A percentile compares a stretch with the other conserved stretches of the same genome.
phyloP scores from a whole-genome alignment of 768 basidiomycete genomes.

The Mycena vitilis region DNA sequence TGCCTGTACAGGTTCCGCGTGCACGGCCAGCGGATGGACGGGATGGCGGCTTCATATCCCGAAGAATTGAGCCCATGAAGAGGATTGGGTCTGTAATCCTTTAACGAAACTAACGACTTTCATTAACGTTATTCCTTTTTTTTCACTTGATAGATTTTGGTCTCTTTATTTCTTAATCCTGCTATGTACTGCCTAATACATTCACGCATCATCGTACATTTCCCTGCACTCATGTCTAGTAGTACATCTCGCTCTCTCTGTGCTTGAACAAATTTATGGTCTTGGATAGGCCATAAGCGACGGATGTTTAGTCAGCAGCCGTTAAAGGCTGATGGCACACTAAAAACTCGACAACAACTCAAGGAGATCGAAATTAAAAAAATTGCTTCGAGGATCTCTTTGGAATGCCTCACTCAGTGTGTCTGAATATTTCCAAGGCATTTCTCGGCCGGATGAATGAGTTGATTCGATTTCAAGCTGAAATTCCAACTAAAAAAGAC shows the following conservation, averaged over 20 bases:
- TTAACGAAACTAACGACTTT: conserved; percentile 25
- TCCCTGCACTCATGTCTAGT: conserved; percentile 12
- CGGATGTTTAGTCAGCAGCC: too few species aligned
- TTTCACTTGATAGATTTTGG: conserved; percentile 23
- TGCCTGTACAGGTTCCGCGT: conserved; percentile 91
- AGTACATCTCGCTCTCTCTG: conserved; percentile 24
- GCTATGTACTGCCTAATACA: conserved; percentile 35
- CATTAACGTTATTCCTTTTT: conserved; percentile 37
- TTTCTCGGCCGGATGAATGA: too few species aligned
- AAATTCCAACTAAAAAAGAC: too few species aligned
- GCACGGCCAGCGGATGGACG: conserved; percentile 66
- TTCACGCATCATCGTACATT: conserved; percentile 23
- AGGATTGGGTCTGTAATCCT: conserved; percentile 13
- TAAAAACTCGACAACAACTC: too few species aligned
- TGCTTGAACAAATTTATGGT: conserved; percentile 22
- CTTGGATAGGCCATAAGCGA: too few species aligned
- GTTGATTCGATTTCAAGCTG: too few species aligned
- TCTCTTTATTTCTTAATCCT: conserved; percentile 32
- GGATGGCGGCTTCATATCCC: conserved; percentile 53
- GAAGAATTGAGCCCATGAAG: conserved; percentile 39
- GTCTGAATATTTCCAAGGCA: too few species aligned
- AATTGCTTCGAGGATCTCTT: too few species aligned
- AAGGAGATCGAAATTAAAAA: too few species aligned
- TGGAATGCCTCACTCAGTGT: too few species aligned
- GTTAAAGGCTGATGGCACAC: too few species aligned